Conservation (phyloP, 257 asterid genomes). For the Fraxinus quadrangulata region DNA sequence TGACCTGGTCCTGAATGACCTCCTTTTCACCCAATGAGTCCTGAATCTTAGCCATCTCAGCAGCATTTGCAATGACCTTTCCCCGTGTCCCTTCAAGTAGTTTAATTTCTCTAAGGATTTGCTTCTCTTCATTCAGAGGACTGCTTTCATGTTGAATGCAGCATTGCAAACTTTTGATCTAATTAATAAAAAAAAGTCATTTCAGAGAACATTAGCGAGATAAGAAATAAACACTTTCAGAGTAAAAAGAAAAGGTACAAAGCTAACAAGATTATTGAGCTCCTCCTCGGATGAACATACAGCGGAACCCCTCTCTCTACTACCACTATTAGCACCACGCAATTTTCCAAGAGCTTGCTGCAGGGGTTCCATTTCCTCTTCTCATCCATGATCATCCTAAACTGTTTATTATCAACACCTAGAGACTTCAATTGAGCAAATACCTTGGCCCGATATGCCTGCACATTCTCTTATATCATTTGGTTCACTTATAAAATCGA, state of each 20-base stretch:
- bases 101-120: conserved; percentile 80
- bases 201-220: too few relatives aligned
- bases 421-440: conserved; percentile 53
- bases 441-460: conserved; percentile 65
- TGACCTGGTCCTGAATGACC: conserved; percentile 79
- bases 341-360: conserved; percentile 75
- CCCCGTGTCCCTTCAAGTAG: conserved; percentile 74
- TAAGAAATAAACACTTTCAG: too few relatives aligned
- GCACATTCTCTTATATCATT: conserved; percentile 23
- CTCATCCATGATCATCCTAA: conserved; percentile 58
- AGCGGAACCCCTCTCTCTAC: conserved; percentile 51
- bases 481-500: background rate
- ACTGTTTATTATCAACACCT: conserved; percentile 69
- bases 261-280: conserved; percentile 71
- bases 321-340: conserved; percentile 51
- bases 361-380: conserved; percentile 79
- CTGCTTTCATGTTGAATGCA: conserved; percentile 42
- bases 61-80: conserved; percentile 51
- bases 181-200: conserved; percentile 2
- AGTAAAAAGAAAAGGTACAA: too few relatives aligned
- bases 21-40: conserved; percentile 79
- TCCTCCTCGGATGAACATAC: conserved; percentile 79
- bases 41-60: conserved; percentile 41
- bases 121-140: conserved; percentile 85
- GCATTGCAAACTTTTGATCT: conserved; percentile 73